A percentile compares a stretch with the other conserved stretches of the same genome.
Evolutionary conservation across 495 filamentous ascomycete genomes (phyloP).

Genomic region (Hyaloscypha variabilis): DNA sequence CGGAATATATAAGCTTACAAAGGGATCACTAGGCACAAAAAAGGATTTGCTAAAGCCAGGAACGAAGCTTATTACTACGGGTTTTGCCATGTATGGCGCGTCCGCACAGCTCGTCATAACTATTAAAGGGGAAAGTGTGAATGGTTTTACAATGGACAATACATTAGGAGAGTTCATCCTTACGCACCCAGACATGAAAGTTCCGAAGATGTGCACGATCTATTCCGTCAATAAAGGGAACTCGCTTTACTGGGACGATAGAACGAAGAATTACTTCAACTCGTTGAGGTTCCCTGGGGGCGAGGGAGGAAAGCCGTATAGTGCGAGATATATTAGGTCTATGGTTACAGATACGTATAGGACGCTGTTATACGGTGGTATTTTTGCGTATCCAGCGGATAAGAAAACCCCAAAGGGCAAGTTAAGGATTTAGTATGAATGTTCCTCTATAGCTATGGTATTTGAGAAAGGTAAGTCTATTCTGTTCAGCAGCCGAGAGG

Average conservation of each 20-base stretch:
- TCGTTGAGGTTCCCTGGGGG: conserved; percentile 76
- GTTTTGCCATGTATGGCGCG: conserved; percentile 99
- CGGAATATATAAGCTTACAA: conserved; percentile 84
- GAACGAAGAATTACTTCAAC: conserved; percentile 84
- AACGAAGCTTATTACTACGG: conserved; percentile 86
- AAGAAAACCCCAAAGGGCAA: conserved; percentile 99
- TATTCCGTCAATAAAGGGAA: conserved; percentile 99
- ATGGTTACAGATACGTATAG: conserved; percentile 99
- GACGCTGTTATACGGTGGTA: conserved; percentile 90
- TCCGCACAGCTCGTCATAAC: conserved; percentile 96
- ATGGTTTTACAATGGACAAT: conserved; percentile 96
- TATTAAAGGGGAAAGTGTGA: conserved; percentile 90
- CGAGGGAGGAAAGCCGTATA: conserved; percentile 85
- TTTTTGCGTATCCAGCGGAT: conserved; percentile 97
- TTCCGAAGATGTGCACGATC: conserved; percentile 79
- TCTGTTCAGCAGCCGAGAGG: neutral
- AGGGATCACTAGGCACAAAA: conserved; percentile 68
- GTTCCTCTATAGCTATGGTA: conserved; percentile 98
- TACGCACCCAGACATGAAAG: conserved; percentile 90
- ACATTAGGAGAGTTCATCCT: conserved; percentile 98
- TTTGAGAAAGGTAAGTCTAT: conserved; percentile 90
- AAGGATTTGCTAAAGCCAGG: conserved; percentile 88
- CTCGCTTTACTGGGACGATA: conserved; percentile 91
- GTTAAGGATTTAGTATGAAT: conserved; percentile 96
- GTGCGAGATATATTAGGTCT: conserved; percentile 89